These are phyloP conservation scores for Tolypocladium amazonense DNA, from an alignment of 2,329 filamentous ascomycete species.

Conservation along the genomic window DNA sequence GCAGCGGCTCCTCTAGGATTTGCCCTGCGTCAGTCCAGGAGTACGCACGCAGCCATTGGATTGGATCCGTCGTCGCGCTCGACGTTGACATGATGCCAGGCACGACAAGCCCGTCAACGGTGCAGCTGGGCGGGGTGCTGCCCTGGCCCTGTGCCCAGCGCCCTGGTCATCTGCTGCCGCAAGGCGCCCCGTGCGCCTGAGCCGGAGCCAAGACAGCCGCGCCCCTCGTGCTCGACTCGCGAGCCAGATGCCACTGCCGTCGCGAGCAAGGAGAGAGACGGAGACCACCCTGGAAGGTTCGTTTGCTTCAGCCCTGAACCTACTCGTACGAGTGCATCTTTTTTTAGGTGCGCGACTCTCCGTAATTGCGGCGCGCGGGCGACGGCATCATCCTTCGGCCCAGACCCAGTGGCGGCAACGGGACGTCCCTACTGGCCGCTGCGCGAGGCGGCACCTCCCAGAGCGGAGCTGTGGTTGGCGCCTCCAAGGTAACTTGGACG, in stretches of 20 bases:
- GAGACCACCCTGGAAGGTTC: background rate
- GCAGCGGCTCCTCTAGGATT: background rate
- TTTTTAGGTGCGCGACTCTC: no score
- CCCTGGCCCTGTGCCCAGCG: background rate
- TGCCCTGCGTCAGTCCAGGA: background rate
- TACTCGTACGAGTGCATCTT: no score
- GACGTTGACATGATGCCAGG: background rate
- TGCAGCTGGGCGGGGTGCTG: no score
- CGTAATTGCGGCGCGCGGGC: no score
- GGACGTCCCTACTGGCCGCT: no score
- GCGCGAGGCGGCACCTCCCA: no score
- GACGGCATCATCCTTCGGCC: no score
- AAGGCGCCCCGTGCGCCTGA: background rate
- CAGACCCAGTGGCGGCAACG: no score
- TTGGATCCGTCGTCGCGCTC: background rate
- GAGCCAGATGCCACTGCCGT: background rate
- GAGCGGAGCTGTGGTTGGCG: no score
- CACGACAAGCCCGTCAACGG: background rate
- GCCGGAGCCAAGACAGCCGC: background rate
- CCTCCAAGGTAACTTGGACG: no score
- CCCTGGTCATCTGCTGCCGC: background rate
- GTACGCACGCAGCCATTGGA: no score
- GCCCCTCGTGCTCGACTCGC: background rate
- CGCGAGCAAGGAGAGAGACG: background rate
- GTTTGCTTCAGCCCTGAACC: background rate